phyloP scores from a whole-genome alignment of 2,329 filamentous ascomycete genomes.

The Metarhizium sp. region DNA sequence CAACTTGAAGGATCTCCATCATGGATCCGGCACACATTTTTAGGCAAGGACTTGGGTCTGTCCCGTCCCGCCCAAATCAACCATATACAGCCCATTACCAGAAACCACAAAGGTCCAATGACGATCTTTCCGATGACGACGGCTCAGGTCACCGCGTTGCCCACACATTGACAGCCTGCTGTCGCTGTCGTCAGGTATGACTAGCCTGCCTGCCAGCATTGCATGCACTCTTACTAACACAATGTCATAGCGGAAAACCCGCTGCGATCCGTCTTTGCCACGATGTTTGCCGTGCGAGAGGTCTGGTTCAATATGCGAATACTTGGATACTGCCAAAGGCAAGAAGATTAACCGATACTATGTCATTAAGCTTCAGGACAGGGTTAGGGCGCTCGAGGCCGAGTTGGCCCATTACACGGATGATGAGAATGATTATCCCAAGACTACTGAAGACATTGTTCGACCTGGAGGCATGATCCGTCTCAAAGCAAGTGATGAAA shows the following conservation, averaged over 20 bases:
- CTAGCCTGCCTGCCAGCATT: background rate
- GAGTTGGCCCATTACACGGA: conserved; percentile 73
- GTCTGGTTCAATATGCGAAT: conserved; percentile 85
- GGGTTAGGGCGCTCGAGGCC: conserved; percentile 70
- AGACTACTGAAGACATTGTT: conserved; percentile 74
- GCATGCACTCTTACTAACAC: conserved; percentile 8
- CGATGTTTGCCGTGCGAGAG: conserved; percentile 89
- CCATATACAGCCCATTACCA: conserved; percentile 21
- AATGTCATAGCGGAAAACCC: conserved; percentile 69
- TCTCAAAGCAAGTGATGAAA: conserved; percentile 77
- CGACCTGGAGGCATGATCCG: conserved; percentile 78
- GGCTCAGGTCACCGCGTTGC: conserved; percentile 54
- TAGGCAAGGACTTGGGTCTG: conserved; percentile 44
- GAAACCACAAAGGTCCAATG: conserved; percentile 19
- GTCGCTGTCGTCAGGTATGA: conserved; percentile 65
- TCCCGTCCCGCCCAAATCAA: conserved; percentile 28
- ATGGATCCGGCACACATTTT: conserved; percentile 55
- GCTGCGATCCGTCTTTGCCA: conserved; percentile 88
- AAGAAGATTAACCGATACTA: conserved; percentile 83
- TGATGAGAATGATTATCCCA: conserved; percentile 60
- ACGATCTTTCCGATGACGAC: conserved; percentile 39
- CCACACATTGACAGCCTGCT: conserved; percentile 72
- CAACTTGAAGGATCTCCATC: background rate
- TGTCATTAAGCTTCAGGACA: conserved; percentile 84
- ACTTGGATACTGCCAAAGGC: conserved; percentile 83